Conservation (phyloP, 2,329 filamentous ascomycete species). For the Fusarium sp. region DNA sequence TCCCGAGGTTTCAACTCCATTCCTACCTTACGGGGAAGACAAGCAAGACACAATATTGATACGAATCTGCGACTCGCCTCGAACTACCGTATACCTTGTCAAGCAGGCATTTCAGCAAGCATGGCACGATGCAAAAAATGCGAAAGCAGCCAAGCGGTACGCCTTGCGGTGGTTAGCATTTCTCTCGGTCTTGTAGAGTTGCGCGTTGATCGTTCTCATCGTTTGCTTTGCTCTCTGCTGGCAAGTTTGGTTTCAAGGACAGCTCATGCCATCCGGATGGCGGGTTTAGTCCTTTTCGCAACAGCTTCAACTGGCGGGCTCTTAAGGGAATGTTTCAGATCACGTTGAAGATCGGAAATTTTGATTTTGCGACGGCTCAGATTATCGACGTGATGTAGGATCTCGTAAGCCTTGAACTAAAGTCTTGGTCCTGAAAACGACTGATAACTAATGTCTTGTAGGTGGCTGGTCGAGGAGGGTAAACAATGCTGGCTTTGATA, state of each 20-base stretch:
- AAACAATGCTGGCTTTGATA: background rate
- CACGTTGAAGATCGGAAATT: background rate
- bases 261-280: background rate
- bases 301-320: background rate
- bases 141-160: background rate
- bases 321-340: slow-evolving; percentile 9
- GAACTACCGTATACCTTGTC: background rate
- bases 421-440: accelerated
- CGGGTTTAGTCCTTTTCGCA: background rate
- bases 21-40: background rate
- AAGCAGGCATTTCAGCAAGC: background rate
- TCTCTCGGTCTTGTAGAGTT: background rate
- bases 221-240: background rate
- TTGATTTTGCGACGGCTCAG: slow-evolving; percentile 4
- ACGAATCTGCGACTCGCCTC: background rate
- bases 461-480: slow-evolving; percentile 14
- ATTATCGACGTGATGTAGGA: slow-evolving; percentile 18
- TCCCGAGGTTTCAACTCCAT: background rate
- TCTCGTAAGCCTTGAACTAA: background rate
- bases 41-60: background rate
- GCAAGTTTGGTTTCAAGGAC: background rate
- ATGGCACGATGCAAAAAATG: background rate
- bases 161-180: background rate
- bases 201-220: background rate
- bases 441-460: background rate